phyloP scores from a whole-genome alignment of 2,329 filamentous ascomycete genomes.

The Fusarium succisae region DNA sequence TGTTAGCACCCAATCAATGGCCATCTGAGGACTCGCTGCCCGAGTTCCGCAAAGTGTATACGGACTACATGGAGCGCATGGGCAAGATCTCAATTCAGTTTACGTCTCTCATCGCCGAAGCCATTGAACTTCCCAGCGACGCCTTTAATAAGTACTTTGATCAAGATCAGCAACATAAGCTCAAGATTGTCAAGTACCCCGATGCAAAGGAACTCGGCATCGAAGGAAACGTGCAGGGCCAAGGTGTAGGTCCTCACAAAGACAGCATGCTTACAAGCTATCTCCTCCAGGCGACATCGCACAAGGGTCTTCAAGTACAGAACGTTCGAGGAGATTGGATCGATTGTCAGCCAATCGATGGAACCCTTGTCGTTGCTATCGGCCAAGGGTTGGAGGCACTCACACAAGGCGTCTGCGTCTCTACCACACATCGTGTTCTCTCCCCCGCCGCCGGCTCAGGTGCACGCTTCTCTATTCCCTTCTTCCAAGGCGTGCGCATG shows the following conservation, averaged over 20 bases:
- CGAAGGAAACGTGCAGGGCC: conserved; percentile 54
- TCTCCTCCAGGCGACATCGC: conserved; percentile 80
- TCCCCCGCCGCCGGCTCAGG: conserved; percentile 75
- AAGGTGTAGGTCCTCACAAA: conserved; percentile 82
- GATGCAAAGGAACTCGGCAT: conserved; percentile 70
- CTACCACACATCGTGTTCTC: conserved; percentile 86
- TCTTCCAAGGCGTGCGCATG: conserved; percentile 87
- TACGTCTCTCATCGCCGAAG: conserved; percentile 83
- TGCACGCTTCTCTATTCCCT: conserved; percentile 81
- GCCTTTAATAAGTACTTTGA: conserved; percentile 87
- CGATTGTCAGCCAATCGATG: conserved; percentile 78
- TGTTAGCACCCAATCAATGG: conserved; percentile 84
- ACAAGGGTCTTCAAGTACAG: conserved; percentile 83
- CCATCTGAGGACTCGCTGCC: conserved; percentile 71
- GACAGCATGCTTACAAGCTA: conserved; percentile 87
- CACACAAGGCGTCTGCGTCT: conserved; percentile 82
- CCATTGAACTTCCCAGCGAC: conserved; percentile 73
- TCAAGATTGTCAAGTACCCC: conserved; percentile 90
- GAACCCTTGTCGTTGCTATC: conserved; percentile 86
- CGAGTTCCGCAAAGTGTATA: conserved; percentile 72
- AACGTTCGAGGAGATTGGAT: conserved; percentile 83
- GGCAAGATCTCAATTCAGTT: conserved; percentile 76
- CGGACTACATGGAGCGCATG: conserved; percentile 82
- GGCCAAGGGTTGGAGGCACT: conserved; percentile 88
- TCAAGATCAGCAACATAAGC: conserved; percentile 78